Evolutionary conservation across 164 flowering plant genomes (phyloP).

Genomic region (Nymphaea thermarum): DNA sequence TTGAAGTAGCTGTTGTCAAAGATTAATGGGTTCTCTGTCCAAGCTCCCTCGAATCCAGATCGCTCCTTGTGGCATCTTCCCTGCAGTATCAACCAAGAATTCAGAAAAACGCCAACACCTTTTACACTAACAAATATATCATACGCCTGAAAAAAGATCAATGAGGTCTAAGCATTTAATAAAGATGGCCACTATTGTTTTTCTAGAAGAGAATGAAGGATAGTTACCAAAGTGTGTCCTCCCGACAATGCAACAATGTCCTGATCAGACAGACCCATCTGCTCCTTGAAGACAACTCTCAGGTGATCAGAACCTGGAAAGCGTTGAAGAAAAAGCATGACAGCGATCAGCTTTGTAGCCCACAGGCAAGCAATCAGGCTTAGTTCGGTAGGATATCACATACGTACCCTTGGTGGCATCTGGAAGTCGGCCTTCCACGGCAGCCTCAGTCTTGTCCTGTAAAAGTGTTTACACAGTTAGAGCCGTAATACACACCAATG

Average conservation of each 20-base stretch:
- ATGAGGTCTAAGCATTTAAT: no score
- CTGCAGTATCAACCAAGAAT: slow-evolving; percentile 9
- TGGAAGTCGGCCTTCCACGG: slow-evolving; percentile 93
- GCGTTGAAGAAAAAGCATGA: not conserved
- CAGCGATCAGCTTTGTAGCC: not conserved
- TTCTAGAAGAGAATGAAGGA: no score
- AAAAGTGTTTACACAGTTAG: not conserved
- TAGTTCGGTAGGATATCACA: not conserved
- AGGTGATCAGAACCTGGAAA: slow-evolving; percentile 40
- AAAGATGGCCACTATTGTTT: no score
- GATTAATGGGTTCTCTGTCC: slow-evolving; percentile 44
- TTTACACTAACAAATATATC: no score
- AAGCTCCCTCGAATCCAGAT: slow-evolving; percentile 51
- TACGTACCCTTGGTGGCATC: slow-evolving; percentile 78
- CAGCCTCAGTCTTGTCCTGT: slow-evolving; percentile 81
- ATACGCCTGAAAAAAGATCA: no score
- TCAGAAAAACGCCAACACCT: no score
- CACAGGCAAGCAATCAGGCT: not conserved
- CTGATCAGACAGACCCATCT: slow-evolving; percentile 45
- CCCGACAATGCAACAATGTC: slow-evolving; percentile 58
- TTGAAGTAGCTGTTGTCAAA: slow-evolving; percentile 52
- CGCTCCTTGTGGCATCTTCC: slow-evolving; percentile 62
- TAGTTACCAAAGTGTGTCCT: slow-evolving; percentile 41
- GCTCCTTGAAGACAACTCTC: slow-evolving; percentile 29
- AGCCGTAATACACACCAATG: no score